Conservation (phyloP, 306 rosid species). For the Rosa lucieae region DNA sequence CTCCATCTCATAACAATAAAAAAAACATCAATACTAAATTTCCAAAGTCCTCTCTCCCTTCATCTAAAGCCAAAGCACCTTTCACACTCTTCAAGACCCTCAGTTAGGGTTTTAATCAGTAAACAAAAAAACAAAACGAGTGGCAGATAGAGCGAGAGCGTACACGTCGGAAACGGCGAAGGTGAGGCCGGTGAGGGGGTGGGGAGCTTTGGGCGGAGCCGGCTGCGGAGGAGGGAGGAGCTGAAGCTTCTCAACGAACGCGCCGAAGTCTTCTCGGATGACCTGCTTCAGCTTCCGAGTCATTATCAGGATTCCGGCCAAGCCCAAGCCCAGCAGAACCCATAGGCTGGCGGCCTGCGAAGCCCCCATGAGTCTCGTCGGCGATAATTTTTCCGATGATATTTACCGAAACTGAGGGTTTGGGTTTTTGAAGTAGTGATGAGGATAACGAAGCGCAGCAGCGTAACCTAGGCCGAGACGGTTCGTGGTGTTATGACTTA, state of each 20-base stretch:
- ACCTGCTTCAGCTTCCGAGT: constrained; percentile 69
- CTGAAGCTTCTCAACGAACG: constrained; percentile 62
- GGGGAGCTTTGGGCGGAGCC: constrained; percentile 97
- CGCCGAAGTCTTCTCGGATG: constrained; percentile 77
- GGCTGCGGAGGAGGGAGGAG: constrained; percentile 94
- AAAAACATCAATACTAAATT: background rate
- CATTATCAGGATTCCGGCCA: constrained; percentile 76
- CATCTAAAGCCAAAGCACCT: background rate
- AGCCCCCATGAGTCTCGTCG: constrained; percentile 40
- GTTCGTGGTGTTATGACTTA: background rate
- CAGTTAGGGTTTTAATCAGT: background rate
- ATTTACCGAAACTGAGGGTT: background rate
- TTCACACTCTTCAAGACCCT: background rate
- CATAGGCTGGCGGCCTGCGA: constrained; percentile 78
- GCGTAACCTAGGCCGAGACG: constrained; percentile 18
- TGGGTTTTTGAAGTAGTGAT: background rate
- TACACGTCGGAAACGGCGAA: constrained; percentile 92
- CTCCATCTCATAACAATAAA: background rate
- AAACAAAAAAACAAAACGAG: background rate
- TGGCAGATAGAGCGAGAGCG: background rate
- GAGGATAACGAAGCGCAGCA: constrained; percentile 21
- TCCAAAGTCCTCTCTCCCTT: background rate
- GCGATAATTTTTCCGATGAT: background rate
- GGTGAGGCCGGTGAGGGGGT: constrained; percentile 79
- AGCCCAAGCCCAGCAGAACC: constrained; percentile 79